Evolutionary conservation across 768 basidiomycete species (phyloP), one percentile per base, ranked within the genome.

Genomic region (Hirschioporus abietinus): DNA sequence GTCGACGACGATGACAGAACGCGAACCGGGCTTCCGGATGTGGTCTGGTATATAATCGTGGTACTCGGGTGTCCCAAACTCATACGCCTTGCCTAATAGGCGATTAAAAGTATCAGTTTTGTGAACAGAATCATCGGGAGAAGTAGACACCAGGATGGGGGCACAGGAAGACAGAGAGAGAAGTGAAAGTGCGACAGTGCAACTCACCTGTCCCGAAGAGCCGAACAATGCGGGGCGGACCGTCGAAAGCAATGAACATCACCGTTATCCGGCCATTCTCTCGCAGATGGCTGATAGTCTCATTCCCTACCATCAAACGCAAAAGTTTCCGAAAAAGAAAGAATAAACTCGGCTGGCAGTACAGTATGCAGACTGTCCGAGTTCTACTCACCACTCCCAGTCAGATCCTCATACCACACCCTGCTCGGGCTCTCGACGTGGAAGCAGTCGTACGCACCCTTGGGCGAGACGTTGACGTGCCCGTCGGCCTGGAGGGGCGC

Each of bases 351-450:
- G n/a, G n/a, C n/a, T n/a, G n/a, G 25, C 60, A 24, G 18, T 15
- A 12, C 63, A 12, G 60, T 27, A 23, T 8, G 34, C 23, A 17
- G 17, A n/a, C 57, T 30, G 42, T 30, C 30, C 30, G 30, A 30
- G 30, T 30, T 30, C n/a, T 23, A 78, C 81, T 58, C 67, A 88
- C 88, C 88, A 68, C 87, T 86, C 9, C 90, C 90, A 23, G 85
- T 86, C 60, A 89, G 78, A 72, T 91, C 89, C 71, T 91, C 88
- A 68, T 91, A 91, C 90, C 89, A 91, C 1, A 88, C 86, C 60
- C 75, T 77, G 58, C 79, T 83, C 23, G 81, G 74, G 66, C 84
- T 77, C 18, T 82, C 78, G 68, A 90, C 72, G 70, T 88, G 88
- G 71, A 92, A 89, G 3, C 83, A 84, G 8, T 84, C 84, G 67